phyloP scores from a whole-genome alignment of 2,329 filamentous ascomycete genomes.

The Pseudogymnoascus sp. region DNA sequence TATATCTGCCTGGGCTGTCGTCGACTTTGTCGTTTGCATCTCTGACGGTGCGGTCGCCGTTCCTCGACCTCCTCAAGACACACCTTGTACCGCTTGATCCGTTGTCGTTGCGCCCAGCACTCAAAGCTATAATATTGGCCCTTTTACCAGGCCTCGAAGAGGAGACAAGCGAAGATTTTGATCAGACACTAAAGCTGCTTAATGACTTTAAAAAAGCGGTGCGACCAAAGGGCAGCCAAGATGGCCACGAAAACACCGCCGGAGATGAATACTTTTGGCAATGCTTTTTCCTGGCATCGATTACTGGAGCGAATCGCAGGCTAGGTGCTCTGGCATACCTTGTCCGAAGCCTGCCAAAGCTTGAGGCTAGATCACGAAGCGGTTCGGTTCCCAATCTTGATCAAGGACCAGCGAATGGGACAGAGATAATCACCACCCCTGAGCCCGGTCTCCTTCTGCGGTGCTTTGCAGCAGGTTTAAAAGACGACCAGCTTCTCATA shows the following conservation, averaged over 20 bases:
- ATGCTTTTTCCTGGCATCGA: constrained; percentile 87
- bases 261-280: constrained; percentile 95
- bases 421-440: constrained; percentile 67
- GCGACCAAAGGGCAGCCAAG: constrained; percentile 46
- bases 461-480: constrained; percentile 84
- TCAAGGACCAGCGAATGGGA: constrained; percentile 27
- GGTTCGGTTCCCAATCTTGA: constrained; percentile 1
- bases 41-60: constrained; percentile 78
- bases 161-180: constrained; percentile 95
- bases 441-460: constrained; percentile 87
- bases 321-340: constrained; percentile 86
- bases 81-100: constrained; percentile 70
- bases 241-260: constrained; percentile 45
- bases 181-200: constrained; percentile 72
- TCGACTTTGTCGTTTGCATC: constrained; percentile 92
- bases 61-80: constrained; percentile 75
- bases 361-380: constrained; percentile 43
- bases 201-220: constrained; percentile 70
- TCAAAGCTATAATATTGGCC: constrained; percentile 86
- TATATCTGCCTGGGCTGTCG: constrained; percentile 86
- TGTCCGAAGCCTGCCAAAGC: constrained; percentile 67
- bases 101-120: constrained; percentile 69
- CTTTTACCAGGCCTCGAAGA: constrained; percentile 89
- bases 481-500: constrained; percentile 81
- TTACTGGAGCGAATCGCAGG: constrained; percentile 79